Conservation (phyloP, 2,329 filamentous ascomycete genomes). For the Aureobasidium uvarum region DNA sequence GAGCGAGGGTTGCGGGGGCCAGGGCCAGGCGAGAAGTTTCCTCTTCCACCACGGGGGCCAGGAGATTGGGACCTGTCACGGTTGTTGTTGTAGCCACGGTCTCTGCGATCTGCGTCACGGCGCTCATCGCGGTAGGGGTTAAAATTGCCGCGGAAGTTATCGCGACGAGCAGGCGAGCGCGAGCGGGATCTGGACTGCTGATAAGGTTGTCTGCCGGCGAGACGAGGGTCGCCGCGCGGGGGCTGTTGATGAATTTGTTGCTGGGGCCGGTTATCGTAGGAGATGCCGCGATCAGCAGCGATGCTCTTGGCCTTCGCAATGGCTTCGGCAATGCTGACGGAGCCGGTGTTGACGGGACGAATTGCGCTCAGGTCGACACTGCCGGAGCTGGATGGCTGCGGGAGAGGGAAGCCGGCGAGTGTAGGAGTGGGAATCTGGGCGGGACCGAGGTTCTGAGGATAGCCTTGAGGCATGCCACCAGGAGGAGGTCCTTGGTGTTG, state of each 20-base stretch:
- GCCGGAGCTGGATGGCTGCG: slow-evolving; percentile 69
- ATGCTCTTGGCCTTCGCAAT: slow-evolving; percentile 81
- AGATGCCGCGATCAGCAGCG: slow-evolving; percentile 72
- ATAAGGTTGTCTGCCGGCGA: slow-evolving; percentile 56
- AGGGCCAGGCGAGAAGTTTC: slow-evolving; percentile 35
- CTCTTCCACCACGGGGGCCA: slow-evolving; percentile 49
- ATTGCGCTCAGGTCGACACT: slow-evolving; percentile 78
- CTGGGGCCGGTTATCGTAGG: slow-evolving; percentile 37
- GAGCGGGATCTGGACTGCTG: slow-evolving; percentile 64
- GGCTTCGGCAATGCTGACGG: slow-evolving; percentile 78
- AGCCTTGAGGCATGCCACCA: slow-evolving; percentile 45
- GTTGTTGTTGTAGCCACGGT: slow-evolving; percentile 58
- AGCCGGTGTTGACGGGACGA: slow-evolving; percentile 75
- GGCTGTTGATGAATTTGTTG: slow-evolving; percentile 32
- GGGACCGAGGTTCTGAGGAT: slow-evolving; percentile 40
- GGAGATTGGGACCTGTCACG: slow-evolving; percentile 74
- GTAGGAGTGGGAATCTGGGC: slow-evolving; percentile 41
- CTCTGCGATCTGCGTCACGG: slow-evolving; percentile 62
- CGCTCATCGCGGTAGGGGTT: slow-evolving; percentile 86
- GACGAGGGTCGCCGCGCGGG: slow-evolving; percentile 46
- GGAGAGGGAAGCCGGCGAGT: slow-evolving; percentile 52
- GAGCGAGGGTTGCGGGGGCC: slow-evolving; percentile 24
- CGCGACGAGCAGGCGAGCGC: slow-evolving; percentile 67
- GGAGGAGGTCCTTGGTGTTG: slow-evolving; percentile 37
- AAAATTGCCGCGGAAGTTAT: slow-evolving; percentile 69